Conservation (phyloP, 768 basidiomycete genomes). For the Serpula lacrymans region DNA sequence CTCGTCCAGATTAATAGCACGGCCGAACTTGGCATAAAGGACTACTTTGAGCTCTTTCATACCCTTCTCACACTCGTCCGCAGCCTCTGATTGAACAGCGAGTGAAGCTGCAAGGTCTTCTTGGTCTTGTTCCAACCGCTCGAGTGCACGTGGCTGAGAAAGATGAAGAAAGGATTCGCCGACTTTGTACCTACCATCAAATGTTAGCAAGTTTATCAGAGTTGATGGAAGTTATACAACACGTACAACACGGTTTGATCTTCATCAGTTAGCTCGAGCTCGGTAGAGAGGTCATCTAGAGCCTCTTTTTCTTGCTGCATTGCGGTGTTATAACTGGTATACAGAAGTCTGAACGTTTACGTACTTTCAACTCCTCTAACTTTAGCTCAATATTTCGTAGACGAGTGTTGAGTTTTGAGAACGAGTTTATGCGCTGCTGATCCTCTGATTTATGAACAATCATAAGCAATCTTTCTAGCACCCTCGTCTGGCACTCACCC, state of each 20-base stretch:
- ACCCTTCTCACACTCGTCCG: conserved; percentile 63
- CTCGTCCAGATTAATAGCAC: conserved; percentile 90
- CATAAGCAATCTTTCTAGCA: no score
- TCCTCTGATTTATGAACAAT: conserved; percentile 47
- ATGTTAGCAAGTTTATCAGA: background rate
- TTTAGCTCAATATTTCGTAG: conserved; percentile 69
- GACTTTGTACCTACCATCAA: conserved; percentile 69
- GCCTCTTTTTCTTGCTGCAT: conserved; percentile 93
- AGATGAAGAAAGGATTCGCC: conserved; percentile 89
- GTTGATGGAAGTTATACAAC: background rate
- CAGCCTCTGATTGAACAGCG: conserved; percentile 42
- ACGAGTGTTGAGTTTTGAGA: conserved; percentile 88
- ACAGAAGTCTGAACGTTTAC: conserved; percentile 7
- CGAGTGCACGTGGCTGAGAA: conserved; percentile 61
- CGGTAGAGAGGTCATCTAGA: conserved; percentile 82
- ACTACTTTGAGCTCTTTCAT: conserved; percentile 81
- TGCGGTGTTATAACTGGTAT: background rate
- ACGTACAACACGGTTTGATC: conserved; percentile 74
- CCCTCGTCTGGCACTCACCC: conserved; percentile 57
- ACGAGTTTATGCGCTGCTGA: conserved; percentile 87
- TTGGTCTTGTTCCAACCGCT: conserved; percentile 70
- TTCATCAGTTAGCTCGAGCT: conserved; percentile 88
- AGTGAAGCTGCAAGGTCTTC: conserved; percentile 55
- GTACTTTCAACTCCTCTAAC: conserved; percentile 70
- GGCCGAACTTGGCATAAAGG: conserved; percentile 90